A percentile compares a stretch with the other conserved stretches of the same genome.
phyloP scores from a whole-genome alignment of 768 basidiomycete genomes.

The Fomitopsis pulvina region DNA sequence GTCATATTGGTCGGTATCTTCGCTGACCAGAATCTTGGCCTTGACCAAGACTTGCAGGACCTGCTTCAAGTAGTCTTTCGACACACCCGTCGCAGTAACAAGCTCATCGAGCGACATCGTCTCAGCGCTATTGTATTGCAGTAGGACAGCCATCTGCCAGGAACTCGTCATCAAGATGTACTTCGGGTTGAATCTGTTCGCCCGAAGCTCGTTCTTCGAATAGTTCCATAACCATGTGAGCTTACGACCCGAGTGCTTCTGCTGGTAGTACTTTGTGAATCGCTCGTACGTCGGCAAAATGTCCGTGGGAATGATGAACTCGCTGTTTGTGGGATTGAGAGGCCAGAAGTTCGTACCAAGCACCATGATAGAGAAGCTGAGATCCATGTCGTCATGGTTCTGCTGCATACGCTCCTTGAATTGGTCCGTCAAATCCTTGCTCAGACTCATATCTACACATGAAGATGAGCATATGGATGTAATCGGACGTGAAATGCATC shows the following conservation, averaged over 20 bases:
- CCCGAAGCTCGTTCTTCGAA: conserved; percentile 92
- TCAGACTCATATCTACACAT: conserved; percentile 79
- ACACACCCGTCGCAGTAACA: conserved; percentile 68
- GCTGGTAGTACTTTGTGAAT: conserved; percentile 90
- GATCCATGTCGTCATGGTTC: conserved; percentile 78
- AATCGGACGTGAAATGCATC: conserved; percentile 6
- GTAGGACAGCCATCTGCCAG: conserved; percentile 91
- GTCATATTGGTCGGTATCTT: conserved; percentile 87
- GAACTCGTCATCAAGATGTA: conserved; percentile 95
- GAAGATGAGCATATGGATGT: background rate
- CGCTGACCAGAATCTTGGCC: conserved; percentile 83
- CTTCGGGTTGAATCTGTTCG: conserved; percentile 89
- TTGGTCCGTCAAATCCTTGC: conserved; percentile 90
- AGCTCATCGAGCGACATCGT: conserved; percentile 80
- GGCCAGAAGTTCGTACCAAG: conserved; percentile 98
- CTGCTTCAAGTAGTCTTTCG: conserved; percentile 74
- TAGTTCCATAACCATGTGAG: conserved; percentile 99
- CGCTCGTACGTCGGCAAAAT: conserved; percentile 83
- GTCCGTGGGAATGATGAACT: conserved; percentile 86
- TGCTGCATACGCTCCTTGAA: conserved; percentile 93
- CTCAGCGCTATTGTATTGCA: conserved; percentile 91
- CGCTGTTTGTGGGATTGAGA: conserved; percentile 71
- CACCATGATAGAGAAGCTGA: conserved; percentile 91
- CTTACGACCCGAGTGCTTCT: conserved; percentile 90
- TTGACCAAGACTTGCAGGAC: conserved; percentile 59